phyloP scores from a whole-genome alignment of 1,284 basidiomycete genomes.

The Apiotrichum domesticum region DNA sequence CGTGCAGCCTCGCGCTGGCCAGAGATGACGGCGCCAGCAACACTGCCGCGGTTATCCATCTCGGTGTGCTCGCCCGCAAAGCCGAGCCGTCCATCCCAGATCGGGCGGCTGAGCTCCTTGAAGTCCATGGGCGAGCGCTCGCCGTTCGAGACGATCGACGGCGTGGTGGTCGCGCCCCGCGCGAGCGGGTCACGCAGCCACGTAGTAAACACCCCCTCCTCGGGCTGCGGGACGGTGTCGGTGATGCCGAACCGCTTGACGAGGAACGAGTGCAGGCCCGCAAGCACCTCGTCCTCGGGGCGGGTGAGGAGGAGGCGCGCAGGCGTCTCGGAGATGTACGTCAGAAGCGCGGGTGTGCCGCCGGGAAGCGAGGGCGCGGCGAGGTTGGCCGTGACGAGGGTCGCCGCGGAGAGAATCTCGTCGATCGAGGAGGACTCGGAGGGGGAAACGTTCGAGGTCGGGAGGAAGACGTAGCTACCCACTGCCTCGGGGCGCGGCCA shows the following conservation, averaged over 20 bases:
- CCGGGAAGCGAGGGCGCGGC: constrained; percentile 33
- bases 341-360: constrained; percentile 43
- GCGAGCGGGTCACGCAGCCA: constrained; percentile 51
- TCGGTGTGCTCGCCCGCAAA: constrained; percentile 55
- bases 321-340: constrained; percentile 47
- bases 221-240: constrained; percentile 12
- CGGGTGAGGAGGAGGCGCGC: constrained; percentile 28
- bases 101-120: constrained; percentile 45
- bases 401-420: constrained; percentile 38
- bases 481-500: constrained; percentile 44
- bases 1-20: constrained; percentile 47
- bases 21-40: constrained; percentile 49
- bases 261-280: constrained; percentile 45
- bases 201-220: constrained; percentile 33
- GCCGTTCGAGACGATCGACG: constrained; percentile 42
- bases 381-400: constrained; percentile 46
- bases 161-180: constrained; percentile 51
- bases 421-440: constrained; percentile 17
- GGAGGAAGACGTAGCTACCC: constrained; percentile 48
- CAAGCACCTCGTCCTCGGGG: constrained; percentile 31
- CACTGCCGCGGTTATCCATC: constrained; percentile 49
- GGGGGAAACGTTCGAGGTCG: constrained; percentile 18
- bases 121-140: constrained; percentile 50
- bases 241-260: constrained; percentile 26
- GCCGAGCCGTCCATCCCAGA: constrained; percentile 49